Conservation (phyloP, 805 yeast species). For the Suhomyces prunicola region DNA sequence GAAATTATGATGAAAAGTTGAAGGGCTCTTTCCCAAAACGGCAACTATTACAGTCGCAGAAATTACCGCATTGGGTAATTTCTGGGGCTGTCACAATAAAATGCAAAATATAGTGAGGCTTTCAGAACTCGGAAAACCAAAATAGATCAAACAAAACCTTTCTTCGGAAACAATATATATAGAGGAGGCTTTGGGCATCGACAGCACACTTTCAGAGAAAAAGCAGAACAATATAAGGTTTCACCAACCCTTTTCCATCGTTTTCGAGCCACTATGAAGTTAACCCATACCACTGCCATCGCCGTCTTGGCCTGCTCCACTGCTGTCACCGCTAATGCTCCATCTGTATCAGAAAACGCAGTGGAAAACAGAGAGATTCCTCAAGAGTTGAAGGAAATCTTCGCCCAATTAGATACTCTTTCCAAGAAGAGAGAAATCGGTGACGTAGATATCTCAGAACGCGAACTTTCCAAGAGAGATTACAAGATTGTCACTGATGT, state of each 20-base stretch:
- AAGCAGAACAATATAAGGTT: neutral
- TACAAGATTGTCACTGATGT: conserved; percentile 39
- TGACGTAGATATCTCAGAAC: neutral
- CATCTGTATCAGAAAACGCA: conserved; percentile 16
- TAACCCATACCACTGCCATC: conserved; percentile 28
- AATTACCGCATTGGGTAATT: neutral
- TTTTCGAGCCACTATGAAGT: conserved; percentile 22
- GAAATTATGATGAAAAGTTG: neutral
- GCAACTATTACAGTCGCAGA: neutral
- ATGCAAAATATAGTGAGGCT: neutral
- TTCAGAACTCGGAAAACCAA: neutral
- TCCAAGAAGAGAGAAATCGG: conserved; percentile 29
- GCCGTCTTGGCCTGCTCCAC: conserved; percentile 25
- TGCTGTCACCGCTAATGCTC: conserved; percentile 31
- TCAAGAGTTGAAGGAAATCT: conserved; percentile 16
- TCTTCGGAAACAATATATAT: neutral
- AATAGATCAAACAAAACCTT: neutral
- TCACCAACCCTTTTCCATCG: neutral
- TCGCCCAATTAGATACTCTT: conserved; percentile 21
- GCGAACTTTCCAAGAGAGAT: conserved; percentile 33
- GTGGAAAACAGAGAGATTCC: conserved; percentile 8
- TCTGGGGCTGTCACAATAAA: neutral
- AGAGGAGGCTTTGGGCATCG: neutral
- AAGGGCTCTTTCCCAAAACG: neutral
- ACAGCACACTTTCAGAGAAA: neutral